Evolutionary conservation across 371 early-diverging fungal species (phyloP), one percentile per base, ranked within the genome.

Genomic region (Lichtheimia ramosa): DNA sequence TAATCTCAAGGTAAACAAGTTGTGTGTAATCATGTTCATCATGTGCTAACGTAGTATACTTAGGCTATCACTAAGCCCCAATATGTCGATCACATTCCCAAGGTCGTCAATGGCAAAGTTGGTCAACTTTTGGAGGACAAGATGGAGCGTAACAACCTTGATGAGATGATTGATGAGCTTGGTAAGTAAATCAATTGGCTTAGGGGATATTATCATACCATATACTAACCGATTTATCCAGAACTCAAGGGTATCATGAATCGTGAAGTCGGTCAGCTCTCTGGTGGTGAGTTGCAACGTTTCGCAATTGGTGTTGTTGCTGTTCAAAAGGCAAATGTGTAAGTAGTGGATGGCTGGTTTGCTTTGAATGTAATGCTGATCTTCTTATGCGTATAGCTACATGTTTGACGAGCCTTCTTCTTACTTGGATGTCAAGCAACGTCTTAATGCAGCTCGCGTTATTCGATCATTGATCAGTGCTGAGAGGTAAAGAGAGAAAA

Each of bases 401-500:
- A 98, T 99, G 95, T 98, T 99, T 79, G 99, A 99, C 76, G 99
- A 99, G 81, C 99, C 99, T 55, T 97, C 99, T 25, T 93, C 93
- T 54, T 99, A 97, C 74, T 83, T 99, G 66, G 99, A 99, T 84
- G 99, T 99, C 51, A 98, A 98, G 89, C 99, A 99, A 83, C 92
- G 99, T 82, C 79, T 99, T 71, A 95, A 96, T 60, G 99, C 97
- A 62, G 98, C 99, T 54, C 85, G 85, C 49, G 94, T 95, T 48
- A 99, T 99, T 70, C 93, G 99, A 56, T 85, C 89, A 39, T 78
- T 99, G 60, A 81, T 96, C 43, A 63, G 74, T 43, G 82, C 83
- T 51, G 87, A 74, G 16, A 81, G 75, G 79, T 83, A 67, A 53
- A 69, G 70, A 20, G 23, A 3, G 21, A 7, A 20, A 2, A 23